Base-by-base conservation (phyloP, 2,329 filamentous ascomycete species). In the Colletotrichum musae region DNA sequence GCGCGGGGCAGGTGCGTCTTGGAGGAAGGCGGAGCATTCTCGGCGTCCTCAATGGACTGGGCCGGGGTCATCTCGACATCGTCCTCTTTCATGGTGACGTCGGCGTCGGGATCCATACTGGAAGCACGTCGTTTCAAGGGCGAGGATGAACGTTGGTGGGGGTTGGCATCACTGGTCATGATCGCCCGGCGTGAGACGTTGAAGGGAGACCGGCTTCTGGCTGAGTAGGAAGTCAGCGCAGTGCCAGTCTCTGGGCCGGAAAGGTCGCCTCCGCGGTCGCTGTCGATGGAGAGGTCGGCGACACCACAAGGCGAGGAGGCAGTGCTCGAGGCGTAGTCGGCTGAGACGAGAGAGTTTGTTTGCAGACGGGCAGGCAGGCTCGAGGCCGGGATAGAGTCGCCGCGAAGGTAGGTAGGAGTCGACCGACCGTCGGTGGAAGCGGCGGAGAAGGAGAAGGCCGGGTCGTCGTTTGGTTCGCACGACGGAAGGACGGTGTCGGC, bases 81-180 rank as follows among this genome's bases (percentile, higher is more conserved):
- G 15, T 68, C 83, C n/a, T 68, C 83, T 64, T 77, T 77, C 65
- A 68, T 64, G 26, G 18, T 53, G 63, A 79, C 78, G 69, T 81
- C 78, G 62, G 78, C 74, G 45, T 87, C 86, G 58, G 83, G 83
- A 61, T 89, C 87, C 87, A 90, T 89, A 76, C 87, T 89, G 68
- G 87, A 90, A 43, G 89, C 89, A 71, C 86, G 85, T 75, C 89
- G 85, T 80, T 92, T 92, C 65, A 91, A 79, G 7, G 89, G 89
- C 21, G 89, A 92, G 32, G 89, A 91, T 21, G 89, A 89, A 73
- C 89, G 85, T 52, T 90, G 86, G 68, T 86, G 84, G 26, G 84
- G 76, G 71, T 91, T 87, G 73, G 85, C 82, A 78, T 88, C 86
- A 72, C 86, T 88, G 72, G 87, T 87, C 87, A 91, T 90, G 68